phyloP scores from a whole-genome alignment of 208 protist genomes.

The Willaertia magna region DNA sequence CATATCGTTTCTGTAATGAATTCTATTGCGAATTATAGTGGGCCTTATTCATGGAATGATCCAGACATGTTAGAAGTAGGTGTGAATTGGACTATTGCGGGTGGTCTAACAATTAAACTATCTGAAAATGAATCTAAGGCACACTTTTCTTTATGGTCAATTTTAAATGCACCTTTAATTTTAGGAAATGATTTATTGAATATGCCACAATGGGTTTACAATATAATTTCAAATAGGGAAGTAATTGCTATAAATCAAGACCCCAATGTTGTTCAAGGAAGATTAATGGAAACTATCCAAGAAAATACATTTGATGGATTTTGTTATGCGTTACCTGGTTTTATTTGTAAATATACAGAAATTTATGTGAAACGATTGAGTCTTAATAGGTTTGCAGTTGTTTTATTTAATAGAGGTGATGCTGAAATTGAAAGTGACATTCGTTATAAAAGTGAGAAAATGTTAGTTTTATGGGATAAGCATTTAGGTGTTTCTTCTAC shows the following conservation, averaged over 20 bases:
- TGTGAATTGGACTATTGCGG: not conserved
- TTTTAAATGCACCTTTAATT: slow-evolving; percentile 8
- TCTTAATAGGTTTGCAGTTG: too few species aligned
- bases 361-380: too few species aligned
- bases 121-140: slow-evolving; percentile 7
- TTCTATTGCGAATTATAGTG: not conserved
- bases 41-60: slow-evolving; percentile 15
- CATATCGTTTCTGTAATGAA: not conserved
- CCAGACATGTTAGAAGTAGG: slow-evolving; percentile 21
- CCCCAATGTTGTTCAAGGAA: slow-evolving; percentile 5
- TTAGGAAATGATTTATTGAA: slow-evolving; percentile 4
- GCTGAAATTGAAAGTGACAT: too few species aligned
- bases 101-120: slow-evolving; percentile 1
- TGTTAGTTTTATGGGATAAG: too few species aligned
- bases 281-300: too few species aligned
- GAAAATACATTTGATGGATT: too few species aligned
- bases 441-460: too few species aligned
- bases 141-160: slow-evolving; percentile 20
- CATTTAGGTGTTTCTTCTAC: too few species aligned
- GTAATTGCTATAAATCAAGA: slow-evolving; percentile 24
- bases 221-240: slow-evolving; percentile 21
- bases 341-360: too few species aligned
- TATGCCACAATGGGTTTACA: not conserved
- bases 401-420: too few species aligned
- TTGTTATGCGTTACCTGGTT: too few species aligned